Evolutionary conservation across 106 monocot genomes (phyloP), one percentile per base, ranked within the genome.

Genomic region (Acanthochlamys bracteata): DNA sequence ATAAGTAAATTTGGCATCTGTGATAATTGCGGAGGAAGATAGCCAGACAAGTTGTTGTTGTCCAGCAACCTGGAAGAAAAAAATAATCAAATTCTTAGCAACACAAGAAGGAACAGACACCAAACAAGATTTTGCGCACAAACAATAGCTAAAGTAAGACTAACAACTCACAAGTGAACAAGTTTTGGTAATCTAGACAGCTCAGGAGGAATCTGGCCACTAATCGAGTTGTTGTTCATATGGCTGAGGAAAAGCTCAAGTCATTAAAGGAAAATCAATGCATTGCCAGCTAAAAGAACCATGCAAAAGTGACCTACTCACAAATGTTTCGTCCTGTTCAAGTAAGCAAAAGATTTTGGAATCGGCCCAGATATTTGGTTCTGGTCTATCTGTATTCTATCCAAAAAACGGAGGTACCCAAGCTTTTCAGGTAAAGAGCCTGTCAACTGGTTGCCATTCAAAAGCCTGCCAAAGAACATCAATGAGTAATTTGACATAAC

Each of bases 201-300:
- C 55, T 88, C 98, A 12, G 71, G 70, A 49, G 98, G 98, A 78
- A 99, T 92, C 68, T 81, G 89, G 39, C 98, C 98, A 63, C 89
- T 92, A 23, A 99, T 73, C 42, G 98, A 92, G 61, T 99, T 99
- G 68, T 92, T 99, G 77, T 99, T 99, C 98, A 99, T 99, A 68
- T 99, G 98, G 71, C 98, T 99, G 75, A 17, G 66, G 60, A 64
- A 58, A 61, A 58, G 14, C 16, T 61, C 40, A 25, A 66, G 26
- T 39, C 2, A 55, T 26, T 40, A 68, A 14, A 61, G 25, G 57
- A 49, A 71, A 43, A 19, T 53, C 53, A 71, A 17, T 0, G 17
- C 41, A 11, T 65, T 43, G 4, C 15, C 42, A 46, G 17, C 58
- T 68, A 57, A 67, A 61, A 42, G 57, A 55, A 39, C 6, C 33